Conservation (phyloP, 2,329 filamentous ascomycete genomes). For the Xylaria sp. region DNA sequence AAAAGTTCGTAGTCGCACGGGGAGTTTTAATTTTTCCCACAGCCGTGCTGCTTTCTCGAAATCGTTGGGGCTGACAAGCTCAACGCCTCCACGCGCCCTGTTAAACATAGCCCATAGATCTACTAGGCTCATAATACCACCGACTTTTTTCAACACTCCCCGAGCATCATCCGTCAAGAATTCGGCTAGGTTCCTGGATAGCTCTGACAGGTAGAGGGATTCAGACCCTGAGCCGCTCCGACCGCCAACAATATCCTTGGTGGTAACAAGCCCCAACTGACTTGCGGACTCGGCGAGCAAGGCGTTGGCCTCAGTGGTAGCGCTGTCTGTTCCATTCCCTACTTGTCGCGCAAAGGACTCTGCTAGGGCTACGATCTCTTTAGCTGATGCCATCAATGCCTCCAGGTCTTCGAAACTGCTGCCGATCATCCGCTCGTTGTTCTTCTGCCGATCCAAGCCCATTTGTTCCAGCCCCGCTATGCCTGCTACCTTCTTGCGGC, state of each 20-base stretch:
- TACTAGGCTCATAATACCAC: conserved; percentile 88
- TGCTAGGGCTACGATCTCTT: conserved; percentile 93
- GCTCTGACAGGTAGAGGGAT: conserved; percentile 87
- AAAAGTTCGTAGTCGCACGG: conserved; percentile 87
- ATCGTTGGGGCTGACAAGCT: conserved; percentile 90
- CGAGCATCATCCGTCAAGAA: conserved; percentile 87
- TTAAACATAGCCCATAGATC: conserved; percentile 97
- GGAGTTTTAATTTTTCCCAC: conserved; percentile 89
- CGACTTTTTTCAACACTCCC: conserved; percentile 80
- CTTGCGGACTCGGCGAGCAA: conserved; percentile 84
- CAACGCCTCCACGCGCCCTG: conserved; percentile 88
- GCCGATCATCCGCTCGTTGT: conserved; percentile 92
- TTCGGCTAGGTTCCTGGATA: conserved; percentile 86
- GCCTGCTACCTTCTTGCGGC: conserved; percentile 74
- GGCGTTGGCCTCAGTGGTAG: conserved; percentile 75
- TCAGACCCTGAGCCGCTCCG: conserved; percentile 72
- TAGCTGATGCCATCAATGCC: conserved; percentile 95
- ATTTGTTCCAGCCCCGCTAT: conserved; percentile 93
- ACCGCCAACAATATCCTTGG: conserved; percentile 91
- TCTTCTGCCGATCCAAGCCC: conserved; percentile 84
- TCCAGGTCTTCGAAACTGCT: conserved; percentile 96
- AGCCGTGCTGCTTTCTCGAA: conserved; percentile 89
- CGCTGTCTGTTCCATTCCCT: conserved; percentile 65
- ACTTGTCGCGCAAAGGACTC: conserved; percentile 83
- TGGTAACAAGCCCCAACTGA: conserved; percentile 89